Base-by-base conservation (phyloP, 2,329 filamentous ascomycete genomes). In the Pseudogymnoascus sp. region DNA sequence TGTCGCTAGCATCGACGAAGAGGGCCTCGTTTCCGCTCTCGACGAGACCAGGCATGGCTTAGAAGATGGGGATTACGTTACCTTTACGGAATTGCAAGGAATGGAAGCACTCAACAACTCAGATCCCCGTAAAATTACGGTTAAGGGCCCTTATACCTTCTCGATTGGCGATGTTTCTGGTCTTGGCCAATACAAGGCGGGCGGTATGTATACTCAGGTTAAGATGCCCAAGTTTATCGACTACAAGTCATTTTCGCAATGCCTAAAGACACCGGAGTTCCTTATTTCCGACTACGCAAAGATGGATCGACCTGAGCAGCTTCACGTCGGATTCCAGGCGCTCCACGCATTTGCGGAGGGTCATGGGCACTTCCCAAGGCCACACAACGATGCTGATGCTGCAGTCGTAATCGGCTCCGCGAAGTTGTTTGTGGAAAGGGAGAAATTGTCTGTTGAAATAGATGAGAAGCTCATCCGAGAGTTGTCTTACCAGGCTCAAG, bases 71-170 rank as follows among this genome's bases (percentile, higher is more conserved):
- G 94, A 99, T 73, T 96, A 87, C 72, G 91, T 99, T 61, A 96
- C 91, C 7, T 99, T 99, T 74, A 87, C 90, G 2, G 94, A 99
- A 73, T 74, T 99, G 20, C 86, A 94, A 77, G 94, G 94, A 20
- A 90, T 99, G 89, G 92, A 96, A 64, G 85, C 76, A 5, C 75
- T 99, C 64, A 99, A 99, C 73, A 83, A 83, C 68, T 82, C 84
- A 47, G 89, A 90, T 64, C 93, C 94, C 58, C 86, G 90, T 67
- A 96, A 97, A 78, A 84, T 99, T 64, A 90, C 88, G 3, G 91
- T 97, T 58, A 97, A 96, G 77, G 94, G 90, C 0, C 94, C 94
- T 3, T 99, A 97, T 74, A 96, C 92, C 7, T 99, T 99, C 76
- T 94, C 91, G 12, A 97, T 99, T 67, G 94, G 93, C 41, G 91